phyloP scores from a whole-genome alignment of 2,329 filamentous ascomycete species.

The Microsporum canis region DNA sequence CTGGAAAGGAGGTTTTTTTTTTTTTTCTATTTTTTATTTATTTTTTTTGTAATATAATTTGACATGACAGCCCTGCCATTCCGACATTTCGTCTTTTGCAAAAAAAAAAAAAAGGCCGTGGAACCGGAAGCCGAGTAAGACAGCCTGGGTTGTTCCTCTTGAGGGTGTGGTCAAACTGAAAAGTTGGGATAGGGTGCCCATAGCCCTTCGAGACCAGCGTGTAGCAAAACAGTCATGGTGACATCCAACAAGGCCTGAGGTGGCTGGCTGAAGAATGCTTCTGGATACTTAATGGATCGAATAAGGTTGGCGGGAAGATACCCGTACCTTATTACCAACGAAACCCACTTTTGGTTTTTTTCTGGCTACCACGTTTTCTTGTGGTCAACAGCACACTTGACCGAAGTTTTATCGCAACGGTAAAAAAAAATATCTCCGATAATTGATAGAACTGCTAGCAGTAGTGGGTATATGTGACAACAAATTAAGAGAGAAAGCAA shows the following conservation, averaged over 20 bases:
- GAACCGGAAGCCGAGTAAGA: conserved; percentile 17
- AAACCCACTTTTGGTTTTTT: background rate
- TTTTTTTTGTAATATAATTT: conserved; percentile 12
- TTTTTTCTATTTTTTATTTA: background rate
- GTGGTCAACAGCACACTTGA: background rate
- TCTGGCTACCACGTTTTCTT: background rate
- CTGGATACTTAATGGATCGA: background rate
- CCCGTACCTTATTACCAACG: background rate
- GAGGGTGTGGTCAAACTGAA: conserved; percentile 15
- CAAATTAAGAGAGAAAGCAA: background rate
- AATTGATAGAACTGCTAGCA: background rate
- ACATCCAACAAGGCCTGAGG: background rate
- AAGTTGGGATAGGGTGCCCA: conserved; percentile 17
- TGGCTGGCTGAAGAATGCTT: background rate
- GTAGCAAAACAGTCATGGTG: background rate
- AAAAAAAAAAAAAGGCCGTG: conserved; percentile 13
- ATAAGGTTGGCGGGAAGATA: background rate
- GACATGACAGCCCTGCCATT: conserved; percentile 14
- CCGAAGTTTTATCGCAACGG: background rate
- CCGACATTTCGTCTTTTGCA: conserved; percentile 18
- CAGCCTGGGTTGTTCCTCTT: conserved; percentile 4
- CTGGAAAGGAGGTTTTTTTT: background rate
- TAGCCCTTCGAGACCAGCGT: background rate
- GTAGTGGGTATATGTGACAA: conserved; percentile 2
- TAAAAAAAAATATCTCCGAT: background rate